Percentiles rank a stretch among this genome's conserved stretches.
Conservation (phyloP, 495 filamentous ascomycete genomes). For the Neurospora sp. region DNA sequence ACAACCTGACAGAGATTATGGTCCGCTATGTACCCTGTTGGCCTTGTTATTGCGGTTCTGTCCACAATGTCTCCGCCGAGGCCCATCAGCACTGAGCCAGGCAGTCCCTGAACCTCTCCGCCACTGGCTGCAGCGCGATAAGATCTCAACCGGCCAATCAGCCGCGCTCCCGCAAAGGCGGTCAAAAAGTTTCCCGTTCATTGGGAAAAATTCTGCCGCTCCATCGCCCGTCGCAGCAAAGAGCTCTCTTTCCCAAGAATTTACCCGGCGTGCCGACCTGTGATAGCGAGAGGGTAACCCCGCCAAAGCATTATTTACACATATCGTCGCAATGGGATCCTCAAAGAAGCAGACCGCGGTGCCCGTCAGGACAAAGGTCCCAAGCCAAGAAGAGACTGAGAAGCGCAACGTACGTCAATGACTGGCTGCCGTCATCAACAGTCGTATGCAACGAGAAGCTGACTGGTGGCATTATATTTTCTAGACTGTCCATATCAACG, state of each 20-base stretch:
- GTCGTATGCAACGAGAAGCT: not conserved
- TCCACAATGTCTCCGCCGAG: not conserved
- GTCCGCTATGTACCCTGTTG: not conserved
- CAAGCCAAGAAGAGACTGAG: conserved; percentile 30
- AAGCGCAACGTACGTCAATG: conserved; percentile 27
- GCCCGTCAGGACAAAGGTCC: conserved; percentile 14
- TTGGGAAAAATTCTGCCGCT: conserved; percentile 25
- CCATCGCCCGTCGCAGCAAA: not conserved
- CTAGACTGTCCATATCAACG: conserved; percentile 75
- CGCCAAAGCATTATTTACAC: conserved; percentile 6
- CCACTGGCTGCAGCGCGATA: not conserved
- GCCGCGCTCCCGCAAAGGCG: conserved; percentile 10
- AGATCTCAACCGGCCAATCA: not conserved
- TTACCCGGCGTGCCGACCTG: conserved; percentile 5
- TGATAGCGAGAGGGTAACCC: conserved; percentile 4
- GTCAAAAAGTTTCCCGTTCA: conserved; percentile 18
- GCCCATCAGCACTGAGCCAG: not conserved
- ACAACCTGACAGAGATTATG: not conserved
- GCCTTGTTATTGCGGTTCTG: not conserved
- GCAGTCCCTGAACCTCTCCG: not conserved
- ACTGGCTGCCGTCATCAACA: too few relatives aligned
- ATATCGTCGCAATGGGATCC: not conserved
- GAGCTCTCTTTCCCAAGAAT: conserved; percentile 9
- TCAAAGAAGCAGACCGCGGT: not conserved
- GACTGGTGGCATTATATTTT: conserved; percentile 3